Conservation (phyloP, 148 eudicot species). For the Fallopia convolvulus region DNA sequence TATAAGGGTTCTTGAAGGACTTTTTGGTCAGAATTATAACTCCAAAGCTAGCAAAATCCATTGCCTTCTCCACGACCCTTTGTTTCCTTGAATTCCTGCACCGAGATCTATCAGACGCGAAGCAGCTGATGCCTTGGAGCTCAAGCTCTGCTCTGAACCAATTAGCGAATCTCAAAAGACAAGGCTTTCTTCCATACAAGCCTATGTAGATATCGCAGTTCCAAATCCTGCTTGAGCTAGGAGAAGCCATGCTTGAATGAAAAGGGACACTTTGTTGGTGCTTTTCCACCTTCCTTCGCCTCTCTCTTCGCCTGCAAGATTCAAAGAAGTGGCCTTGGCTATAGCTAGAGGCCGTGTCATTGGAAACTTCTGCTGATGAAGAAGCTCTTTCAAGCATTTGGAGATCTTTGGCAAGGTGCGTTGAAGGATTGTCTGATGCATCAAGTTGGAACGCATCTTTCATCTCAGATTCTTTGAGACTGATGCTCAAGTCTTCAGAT, state of each 20-base stretch:
- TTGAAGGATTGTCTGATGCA: constrained; percentile 29
- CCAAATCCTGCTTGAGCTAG: constrained; percentile 51
- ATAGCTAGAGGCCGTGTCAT: constrained; percentile 36
- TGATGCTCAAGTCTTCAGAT: constrained; percentile 19
- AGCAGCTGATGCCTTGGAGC: constrained; percentile 88
- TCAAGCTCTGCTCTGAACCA: constrained; percentile 97
- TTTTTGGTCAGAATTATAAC: constrained; percentile 57
- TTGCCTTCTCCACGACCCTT: constrained; percentile 48
- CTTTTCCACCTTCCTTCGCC: constrained; percentile 41
- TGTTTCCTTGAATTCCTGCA: constrained; percentile 59
- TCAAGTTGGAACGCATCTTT: constrained; percentile 18
- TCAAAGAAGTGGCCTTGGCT: constrained; percentile 37
- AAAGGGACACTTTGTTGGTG: constrained; percentile 37
- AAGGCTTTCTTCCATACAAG: constrained; percentile 74
- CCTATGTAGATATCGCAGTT: constrained; percentile 92
- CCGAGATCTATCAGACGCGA: constrained; percentile 76
- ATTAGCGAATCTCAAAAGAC: constrained; percentile 61
- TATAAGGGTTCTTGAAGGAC: constrained; percentile 83
- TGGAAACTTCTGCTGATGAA: constrained; percentile 52
- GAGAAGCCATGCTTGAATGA: constrained; percentile 46
- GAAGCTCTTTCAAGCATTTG: constrained; percentile 45
- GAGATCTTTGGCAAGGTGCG: constrained; percentile 44
- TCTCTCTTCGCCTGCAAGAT: constrained; percentile 40
- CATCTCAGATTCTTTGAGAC: constrained; percentile 24
- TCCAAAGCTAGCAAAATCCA: constrained; percentile 68